phyloP scores from a whole-genome alignment of 257 asterid genomes.

The Nicotiana noctiflora region DNA sequence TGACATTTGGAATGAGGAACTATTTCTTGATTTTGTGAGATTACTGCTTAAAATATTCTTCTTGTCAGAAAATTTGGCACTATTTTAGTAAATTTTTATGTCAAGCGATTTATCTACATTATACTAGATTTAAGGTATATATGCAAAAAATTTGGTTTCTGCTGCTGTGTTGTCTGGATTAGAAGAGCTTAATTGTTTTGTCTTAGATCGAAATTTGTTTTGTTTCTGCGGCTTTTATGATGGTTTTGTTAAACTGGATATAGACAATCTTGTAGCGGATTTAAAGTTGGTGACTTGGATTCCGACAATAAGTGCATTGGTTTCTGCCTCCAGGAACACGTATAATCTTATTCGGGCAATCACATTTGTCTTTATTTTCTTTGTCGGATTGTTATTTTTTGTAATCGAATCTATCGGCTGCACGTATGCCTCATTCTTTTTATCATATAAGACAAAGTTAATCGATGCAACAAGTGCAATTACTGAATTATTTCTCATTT shows the following conservation, averaged over 20 bases:
- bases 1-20: background rate
- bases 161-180: background rate
- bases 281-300: background rate
- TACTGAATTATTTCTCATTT: background rate
- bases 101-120: background rate
- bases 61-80: background rate
- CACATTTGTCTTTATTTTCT: conserved; percentile 8
- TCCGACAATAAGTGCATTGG: background rate
- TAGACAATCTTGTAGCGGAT: background rate
- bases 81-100: background rate
- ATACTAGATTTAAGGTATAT: background rate
- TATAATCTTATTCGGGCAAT: background rate
- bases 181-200: background rate
- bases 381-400: background rate
- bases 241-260: background rate
- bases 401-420: background rate
- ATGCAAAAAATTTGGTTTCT: background rate
- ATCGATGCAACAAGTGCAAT: background rate
- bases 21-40: background rate
- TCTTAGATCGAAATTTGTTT: background rate
- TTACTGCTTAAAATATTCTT: background rate
- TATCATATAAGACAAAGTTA: background rate
- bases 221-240: background rate
- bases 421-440: background rate
- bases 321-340: background rate